Percentiles rank a stretch among this genome's conserved stretches.
phyloP scores from a whole-genome alignment of 1,139 yeast species.

The Protomyces gravidus region DNA sequence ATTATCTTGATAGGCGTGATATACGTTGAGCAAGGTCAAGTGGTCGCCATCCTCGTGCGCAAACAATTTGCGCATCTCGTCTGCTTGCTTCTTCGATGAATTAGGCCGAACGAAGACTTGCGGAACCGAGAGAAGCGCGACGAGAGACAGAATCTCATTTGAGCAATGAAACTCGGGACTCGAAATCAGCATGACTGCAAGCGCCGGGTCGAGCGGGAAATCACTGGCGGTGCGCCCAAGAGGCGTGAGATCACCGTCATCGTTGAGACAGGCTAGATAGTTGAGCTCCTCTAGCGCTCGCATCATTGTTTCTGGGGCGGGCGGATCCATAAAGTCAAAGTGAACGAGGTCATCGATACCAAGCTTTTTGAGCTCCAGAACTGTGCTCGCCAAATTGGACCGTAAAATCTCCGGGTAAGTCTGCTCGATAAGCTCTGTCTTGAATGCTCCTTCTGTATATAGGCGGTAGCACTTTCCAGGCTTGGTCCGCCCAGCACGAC shows the following conservation, averaged over 20 bases:
- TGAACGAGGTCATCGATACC: slow-evolving; percentile 96
- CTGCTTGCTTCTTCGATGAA: slow-evolving; percentile 82
- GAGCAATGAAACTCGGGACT: slow-evolving; percentile 82
- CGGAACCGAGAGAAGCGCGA: slow-evolving; percentile 88
- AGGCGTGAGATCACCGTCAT: slow-evolving; percentile 84
- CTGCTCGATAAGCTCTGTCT: slow-evolving; percentile 88
- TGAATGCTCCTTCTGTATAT: slow-evolving; percentile 94
- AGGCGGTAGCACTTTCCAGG: slow-evolving; percentile 97
- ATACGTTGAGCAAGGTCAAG: slow-evolving; percentile 81
- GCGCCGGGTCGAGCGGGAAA: slow-evolving; percentile 93
- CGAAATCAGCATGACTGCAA: slow-evolving; percentile 87
- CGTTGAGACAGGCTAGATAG: slow-evolving; percentile 81
- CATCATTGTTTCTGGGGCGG: slow-evolving; percentile 99
- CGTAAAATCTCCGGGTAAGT: slow-evolving; percentile 93
- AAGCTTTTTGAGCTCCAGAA: slow-evolving; percentile 82
- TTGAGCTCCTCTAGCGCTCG: slow-evolving; percentile 93
- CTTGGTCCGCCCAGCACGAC: slow-evolving; percentile 99
- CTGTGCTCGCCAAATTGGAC: slow-evolving; percentile 86
- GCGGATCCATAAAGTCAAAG: slow-evolving; percentile 98
- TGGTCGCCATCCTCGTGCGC: slow-evolving; percentile 97
- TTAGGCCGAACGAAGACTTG: slow-evolving; percentile 92
- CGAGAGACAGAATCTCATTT: slow-evolving; percentile 80
- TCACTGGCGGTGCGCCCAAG: slow-evolving; percentile 85
- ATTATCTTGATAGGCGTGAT: slow-evolving; percentile 66
- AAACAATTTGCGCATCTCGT: slow-evolving; percentile 79